Base-by-base conservation (phyloP, 1,284 basidiomycete species). In the Apiotrichum laibachii region DNA sequence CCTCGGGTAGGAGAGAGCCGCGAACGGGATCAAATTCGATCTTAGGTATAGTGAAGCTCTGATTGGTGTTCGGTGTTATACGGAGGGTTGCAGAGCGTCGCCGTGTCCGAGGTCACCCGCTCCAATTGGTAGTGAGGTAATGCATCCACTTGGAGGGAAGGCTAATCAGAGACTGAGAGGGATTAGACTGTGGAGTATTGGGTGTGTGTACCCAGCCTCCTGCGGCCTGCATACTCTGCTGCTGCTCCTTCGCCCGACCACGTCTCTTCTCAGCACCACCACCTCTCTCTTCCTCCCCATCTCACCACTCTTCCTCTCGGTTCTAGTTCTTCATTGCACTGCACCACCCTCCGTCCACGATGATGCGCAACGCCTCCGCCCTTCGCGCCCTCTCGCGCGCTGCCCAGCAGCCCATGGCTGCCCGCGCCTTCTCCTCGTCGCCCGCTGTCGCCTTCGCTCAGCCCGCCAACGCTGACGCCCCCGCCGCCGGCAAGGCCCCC, bases 401-500 rank as follows among this genome's bases (percentile, higher is more conserved):
- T 45, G 42, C 44, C 21, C 52, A 49, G 43, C 35, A 53, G 49
- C 47, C 57, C 37, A 53, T 64, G 46, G 60, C 60, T 35, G 59
- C 61, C 50, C 61, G 70, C 57, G 59, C 68, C 57, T 66, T 73
- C 67, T 68, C 71, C 35, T 63, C 71, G 42, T 66, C 65, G 43
- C 67, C 72, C 21, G 50, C 55, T 37, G 58, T 65, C 22, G 57
- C 54, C 34, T 70, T 73, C 50, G 75, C 72, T 55, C 66, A 67
- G 62, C 71, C 65, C 42, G 53, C 59, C 48, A 57, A 66, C 26
- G 56, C 67, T 2, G 63, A 67, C 12, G 64, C 68, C 1, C 68
- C 73, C 7, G 67, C 71, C 19, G 52, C 59, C 21, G 47, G 54
- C 48, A 80, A 80, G 70, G 67, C 73, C 44, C 75, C 80, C 40